These are phyloP conservation scores for Hyaloscypha finlandica DNA, from an alignment of 495 filamentous ascomycete species.

Conservation along the genomic window DNA sequence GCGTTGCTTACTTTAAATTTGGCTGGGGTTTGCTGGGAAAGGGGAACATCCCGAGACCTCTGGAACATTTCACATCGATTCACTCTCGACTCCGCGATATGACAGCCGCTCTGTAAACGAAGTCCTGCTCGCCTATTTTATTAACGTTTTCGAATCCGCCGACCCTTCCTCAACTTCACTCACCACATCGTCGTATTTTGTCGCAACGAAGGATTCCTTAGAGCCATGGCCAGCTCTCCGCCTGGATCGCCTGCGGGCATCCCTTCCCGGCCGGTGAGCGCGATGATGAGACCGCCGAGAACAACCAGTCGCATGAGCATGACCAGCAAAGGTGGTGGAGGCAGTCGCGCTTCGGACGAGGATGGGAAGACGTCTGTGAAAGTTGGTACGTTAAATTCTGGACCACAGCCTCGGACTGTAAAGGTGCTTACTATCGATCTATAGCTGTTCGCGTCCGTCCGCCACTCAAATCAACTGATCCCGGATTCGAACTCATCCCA, in stretches of 20 bases:
- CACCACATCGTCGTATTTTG: constrained; percentile 23
- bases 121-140: neutral
- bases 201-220: constrained; percentile 26
- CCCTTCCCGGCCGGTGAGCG: constrained; percentile 78
- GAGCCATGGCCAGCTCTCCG: constrained; percentile 57
- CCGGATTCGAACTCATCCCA: constrained; percentile 91
- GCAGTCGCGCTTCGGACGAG: constrained; percentile 90
- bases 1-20: constrained; percentile 11
- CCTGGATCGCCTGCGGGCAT: constrained; percentile 49
- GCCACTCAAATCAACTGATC: constrained; percentile 79
- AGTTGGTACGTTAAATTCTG: constrained; percentile 77
- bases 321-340: constrained; percentile 74
- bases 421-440: neutral
- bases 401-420: neutral
- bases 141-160: neutral
- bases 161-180: neutral
- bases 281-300: constrained; percentile 74
- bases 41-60: constrained; percentile 7
- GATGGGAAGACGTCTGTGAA: constrained; percentile 95
- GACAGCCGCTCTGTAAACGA: constrained; percentile 9
- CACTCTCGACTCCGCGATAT: constrained; percentile 11
- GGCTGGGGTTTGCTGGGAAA: constrained; percentile 8
- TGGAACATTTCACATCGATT: neutral
- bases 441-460: constrained; percentile 86
- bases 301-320: constrained; percentile 91